These are phyloP conservation scores for Nannochloris sp. DNA, from an alignment of 139 green algal species.

Conservation along the genomic window DNA sequence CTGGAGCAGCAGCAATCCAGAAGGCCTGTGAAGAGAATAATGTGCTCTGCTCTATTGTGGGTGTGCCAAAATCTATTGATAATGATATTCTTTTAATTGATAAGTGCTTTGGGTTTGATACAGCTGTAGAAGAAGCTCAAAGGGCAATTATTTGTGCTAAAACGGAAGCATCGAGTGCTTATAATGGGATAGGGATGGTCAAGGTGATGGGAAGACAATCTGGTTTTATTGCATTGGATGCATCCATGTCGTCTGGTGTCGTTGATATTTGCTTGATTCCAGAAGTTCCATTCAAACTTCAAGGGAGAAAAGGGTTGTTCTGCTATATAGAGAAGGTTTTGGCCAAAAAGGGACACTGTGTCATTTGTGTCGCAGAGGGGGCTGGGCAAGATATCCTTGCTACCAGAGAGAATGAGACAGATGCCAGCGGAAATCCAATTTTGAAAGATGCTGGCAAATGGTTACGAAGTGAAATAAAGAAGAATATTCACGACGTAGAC, in stretches of 20 bases:
- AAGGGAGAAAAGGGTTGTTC: conserved; percentile 70
- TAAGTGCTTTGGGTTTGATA: conserved; percentile 78
- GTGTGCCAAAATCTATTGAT: conserved; percentile 96
- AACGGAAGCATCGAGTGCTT: conserved; percentile 62
- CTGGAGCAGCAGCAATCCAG: conserved; percentile 67
- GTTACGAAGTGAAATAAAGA: conserved; percentile 51
- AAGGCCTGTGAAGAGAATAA: conserved; percentile 40
- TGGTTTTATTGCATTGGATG: conserved; percentile 80
- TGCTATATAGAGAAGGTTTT: conserved; percentile 70
- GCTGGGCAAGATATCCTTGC: conserved; percentile 59
- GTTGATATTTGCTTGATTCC: conserved; percentile 79
- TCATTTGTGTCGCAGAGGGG: conserved; percentile 64
- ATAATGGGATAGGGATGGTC: conserved; percentile 66
- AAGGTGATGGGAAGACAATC: conserved; percentile 79
- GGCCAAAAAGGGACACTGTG: conserved; percentile 65
- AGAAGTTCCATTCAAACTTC: conserved; percentile 79
- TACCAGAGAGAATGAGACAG: conserved; percentile 19
- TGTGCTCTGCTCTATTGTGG: conserved; percentile 68
- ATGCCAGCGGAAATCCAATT: conserved; percentile 58
- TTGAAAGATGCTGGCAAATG: conserved; percentile 59
- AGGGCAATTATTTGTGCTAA: conserved; percentile 35
- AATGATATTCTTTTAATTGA: conserved; percentile 91
- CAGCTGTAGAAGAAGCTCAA: conserved; percentile 75
- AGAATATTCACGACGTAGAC: conserved; percentile 43
- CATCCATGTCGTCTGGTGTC: conserved; percentile 58